A percentile compares a stretch with the other conserved stretches of the same genome.
Evolutionary conservation across 2,329 filamentous ascomycete genomes (phyloP).

Genomic region (Mycosphaerelloides madeirae): DNA sequence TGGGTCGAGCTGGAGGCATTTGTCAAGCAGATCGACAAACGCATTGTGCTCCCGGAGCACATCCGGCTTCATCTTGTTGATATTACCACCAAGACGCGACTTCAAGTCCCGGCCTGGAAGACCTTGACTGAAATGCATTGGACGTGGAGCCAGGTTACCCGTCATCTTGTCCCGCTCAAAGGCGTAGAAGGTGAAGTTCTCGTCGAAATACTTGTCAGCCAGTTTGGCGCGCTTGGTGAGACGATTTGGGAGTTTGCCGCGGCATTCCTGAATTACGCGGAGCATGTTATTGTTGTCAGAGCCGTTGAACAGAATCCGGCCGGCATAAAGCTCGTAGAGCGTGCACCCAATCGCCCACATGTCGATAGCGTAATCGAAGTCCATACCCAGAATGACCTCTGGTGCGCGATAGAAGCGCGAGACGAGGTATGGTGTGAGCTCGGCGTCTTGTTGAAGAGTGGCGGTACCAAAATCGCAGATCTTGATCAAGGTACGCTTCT

Average conservation of each 20-base stretch:
- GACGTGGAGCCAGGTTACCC: slow-evolving; percentile 69
- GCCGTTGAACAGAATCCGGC: slow-evolving; percentile 93
- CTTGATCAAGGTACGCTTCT: slow-evolving; percentile 78
- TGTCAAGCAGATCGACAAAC: slow-evolving; percentile 83
- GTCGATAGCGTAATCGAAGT: slow-evolving; percentile 89
- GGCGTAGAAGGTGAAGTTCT: slow-evolving; percentile 64
- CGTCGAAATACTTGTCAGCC: slow-evolving; percentile 72
- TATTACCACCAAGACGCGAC: slow-evolving; percentile 63
- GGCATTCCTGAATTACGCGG: slow-evolving; percentile 89
- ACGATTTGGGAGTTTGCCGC: slow-evolving; percentile 86
- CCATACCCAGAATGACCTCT: slow-evolving; percentile 95
- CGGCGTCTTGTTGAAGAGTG: slow-evolving; percentile 82
- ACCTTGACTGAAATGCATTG: slow-evolving; percentile 63
- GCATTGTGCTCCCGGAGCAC: slow-evolving; percentile 73
- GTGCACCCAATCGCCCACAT: slow-evolving; percentile 99
- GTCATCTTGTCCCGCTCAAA: slow-evolving; percentile 83
- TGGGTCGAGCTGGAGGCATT: slow-evolving; percentile 82
- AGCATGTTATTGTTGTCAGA: slow-evolving; percentile 98
- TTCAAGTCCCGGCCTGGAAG: slow-evolving; percentile 65
- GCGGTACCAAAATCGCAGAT: slow-evolving; percentile 97
- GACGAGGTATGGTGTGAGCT: slow-evolving; percentile 90
- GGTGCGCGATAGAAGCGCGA: slow-evolving; percentile 96
- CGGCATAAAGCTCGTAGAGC: slow-evolving; percentile 92
- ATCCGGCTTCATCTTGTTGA: slow-evolving; percentile 65
- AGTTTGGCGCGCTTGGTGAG: slow-evolving; percentile 78